Evolutionary conservation across 495 filamentous ascomycete species (phyloP), one percentile per base, ranked within the genome.

Genomic region (Podospora pseudoanserina): DNA sequence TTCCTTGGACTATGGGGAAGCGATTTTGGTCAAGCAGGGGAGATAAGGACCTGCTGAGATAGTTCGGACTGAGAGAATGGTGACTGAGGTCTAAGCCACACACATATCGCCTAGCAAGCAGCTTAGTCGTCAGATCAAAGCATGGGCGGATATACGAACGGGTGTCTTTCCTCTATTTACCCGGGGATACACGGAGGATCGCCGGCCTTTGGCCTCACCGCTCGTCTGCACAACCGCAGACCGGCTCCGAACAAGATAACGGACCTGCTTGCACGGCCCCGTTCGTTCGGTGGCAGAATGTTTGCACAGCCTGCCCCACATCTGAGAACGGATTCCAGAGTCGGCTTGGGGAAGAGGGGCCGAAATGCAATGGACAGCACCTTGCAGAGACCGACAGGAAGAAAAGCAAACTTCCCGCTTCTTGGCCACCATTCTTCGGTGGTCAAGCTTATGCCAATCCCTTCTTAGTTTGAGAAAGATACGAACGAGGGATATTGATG

Each of bases 251-350:
- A 27, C 4, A n/a, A 62, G 16, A 27, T 62, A 28, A 59, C 56
- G 56, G 60, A 62, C 23, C 60, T n/a, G 23, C 19, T 49, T 63
- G 61, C 61, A 63, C 61, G 61, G 61, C 61, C 61, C 30, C 61
- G 30, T 44, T 63, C 30, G 60, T 39, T 63, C 28, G 34, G 61
- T 28, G 32, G 30, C 4, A 63, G 27, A 20, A 19, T 18, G 23
- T 44, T 27, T 39, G 32, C 61, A 63, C 61, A 44, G 61, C 61
- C 61, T 49, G n/a, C 30, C 30, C 61, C 61, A 28, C 61, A 63
- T 19, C 26, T 28, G 30, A 28, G 16, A 30, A n/a, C 61, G 61
- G 61, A 63, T 39, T 4, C n/a, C 61, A 49, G 4, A 23, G 30
- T 32, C 32, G 16, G 32, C 7, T 44, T 63, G 30, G 30, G 61